Percentiles rank a stretch among this genome's conserved stretches.
Evolutionary conservation across 768 basidiomycete genomes (phyloP).

Genomic region (Hericium alpestre): DNA sequence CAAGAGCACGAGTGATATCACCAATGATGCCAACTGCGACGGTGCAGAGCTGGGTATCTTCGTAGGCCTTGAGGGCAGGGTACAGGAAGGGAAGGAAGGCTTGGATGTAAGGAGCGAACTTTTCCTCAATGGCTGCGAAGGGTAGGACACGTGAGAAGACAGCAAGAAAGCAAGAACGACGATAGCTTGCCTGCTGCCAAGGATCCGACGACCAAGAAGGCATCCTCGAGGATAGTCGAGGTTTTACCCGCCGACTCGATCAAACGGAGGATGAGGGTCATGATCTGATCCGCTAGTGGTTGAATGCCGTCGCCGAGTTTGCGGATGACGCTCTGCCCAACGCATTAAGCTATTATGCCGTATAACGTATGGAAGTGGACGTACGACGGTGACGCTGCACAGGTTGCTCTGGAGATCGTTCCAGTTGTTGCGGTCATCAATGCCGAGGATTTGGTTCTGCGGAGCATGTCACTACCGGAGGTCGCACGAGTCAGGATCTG

Average conservation of each 20-base stretch:
- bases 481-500: neutral
- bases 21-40: slow-evolving; percentile 94
- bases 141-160: slow-evolving; percentile 4
- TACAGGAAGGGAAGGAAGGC: slow-evolving; percentile 82
- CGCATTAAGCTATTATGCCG: neutral
- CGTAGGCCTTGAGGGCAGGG: slow-evolving; percentile 82
- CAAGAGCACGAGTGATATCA: slow-evolving; percentile 90
- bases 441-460: slow-evolving; percentile 86
- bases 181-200: slow-evolving; percentile 53
- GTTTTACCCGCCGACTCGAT: slow-evolving; percentile 85
- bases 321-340: slow-evolving; percentile 64
- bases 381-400: slow-evolving; percentile 79
- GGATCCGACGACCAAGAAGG: slow-evolving; percentile 87
- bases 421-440: slow-evolving; percentile 97
- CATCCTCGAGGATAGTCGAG: slow-evolving; percentile 91
- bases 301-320: slow-evolving; percentile 75
- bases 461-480: neutral
- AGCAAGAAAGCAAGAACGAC: neutral
- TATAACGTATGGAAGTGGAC: slow-evolving; percentile 17
- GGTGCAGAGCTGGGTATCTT: slow-evolving; percentile 92
- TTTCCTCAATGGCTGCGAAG: slow-evolving; percentile 54
- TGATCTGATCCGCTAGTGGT: slow-evolving; percentile 87
- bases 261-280: slow-evolving; percentile 81
- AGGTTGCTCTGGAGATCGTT: slow-evolving; percentile 95
- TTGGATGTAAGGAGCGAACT: slow-evolving; percentile 73